phyloP scores from a whole-genome alignment of 257 asterid genomes.

The Forsythia viridissima region DNA sequence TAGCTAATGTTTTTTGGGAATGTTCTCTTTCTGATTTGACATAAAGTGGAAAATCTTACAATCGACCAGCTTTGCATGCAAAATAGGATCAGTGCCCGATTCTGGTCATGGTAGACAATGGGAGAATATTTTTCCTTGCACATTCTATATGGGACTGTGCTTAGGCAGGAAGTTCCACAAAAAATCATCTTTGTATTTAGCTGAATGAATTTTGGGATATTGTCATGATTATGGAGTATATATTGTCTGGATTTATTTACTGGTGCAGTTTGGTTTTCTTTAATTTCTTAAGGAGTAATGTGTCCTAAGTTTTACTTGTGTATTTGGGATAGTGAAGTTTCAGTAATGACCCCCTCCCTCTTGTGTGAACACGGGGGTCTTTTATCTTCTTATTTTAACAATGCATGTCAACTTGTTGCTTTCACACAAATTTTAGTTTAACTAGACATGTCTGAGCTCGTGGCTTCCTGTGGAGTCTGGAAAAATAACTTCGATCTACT shows the following conservation, averaged over 20 bases:
- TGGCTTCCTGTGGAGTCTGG: slow-evolving; percentile 7
- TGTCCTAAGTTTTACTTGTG: background rate
- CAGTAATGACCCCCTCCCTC: background rate
- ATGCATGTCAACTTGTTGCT: background rate
- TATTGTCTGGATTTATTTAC: background rate
- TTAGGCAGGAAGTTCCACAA: background rate
- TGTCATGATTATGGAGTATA: background rate
- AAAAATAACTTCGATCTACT: background rate
- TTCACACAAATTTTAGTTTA: slow-evolving; percentile 2
- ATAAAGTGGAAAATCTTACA: background rate
- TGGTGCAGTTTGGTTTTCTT: background rate
- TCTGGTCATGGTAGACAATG: background rate
- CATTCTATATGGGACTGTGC: background rate
- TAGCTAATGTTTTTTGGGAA: slow-evolving; percentile 1
- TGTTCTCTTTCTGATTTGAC: background rate
- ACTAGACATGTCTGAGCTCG: slow-evolving; percentile 5
- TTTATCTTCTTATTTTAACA: slow-evolving; percentile 13
- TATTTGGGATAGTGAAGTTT: background rate
- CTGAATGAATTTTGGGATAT: background rate
- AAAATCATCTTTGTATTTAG: background rate
- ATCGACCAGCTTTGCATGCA: background rate
- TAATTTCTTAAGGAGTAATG: background rate
- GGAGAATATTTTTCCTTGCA: background rate
- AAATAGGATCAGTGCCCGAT: background rate
- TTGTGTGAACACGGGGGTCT: background rate